Conservation (phyloP, 345 rosid species). For the Mercurialis annua region DNA sequence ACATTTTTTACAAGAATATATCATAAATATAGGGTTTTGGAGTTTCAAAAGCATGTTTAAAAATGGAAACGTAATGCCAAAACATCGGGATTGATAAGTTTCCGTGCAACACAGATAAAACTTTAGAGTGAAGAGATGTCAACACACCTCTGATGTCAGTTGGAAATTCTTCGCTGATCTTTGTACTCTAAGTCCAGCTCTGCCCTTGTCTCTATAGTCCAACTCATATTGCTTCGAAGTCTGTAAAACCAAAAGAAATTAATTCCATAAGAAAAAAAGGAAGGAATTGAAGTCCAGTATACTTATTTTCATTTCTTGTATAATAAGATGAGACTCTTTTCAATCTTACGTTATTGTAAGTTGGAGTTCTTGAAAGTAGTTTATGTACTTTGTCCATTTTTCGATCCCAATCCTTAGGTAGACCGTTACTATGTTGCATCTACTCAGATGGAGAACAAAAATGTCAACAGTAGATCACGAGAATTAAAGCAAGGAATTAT, state of each 20-base stretch:
- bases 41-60: too few species aligned
- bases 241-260: conserved; percentile 27
- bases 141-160: conserved; percentile 63
- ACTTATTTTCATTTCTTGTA: neutral
- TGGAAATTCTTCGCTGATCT: conserved; percentile 90
- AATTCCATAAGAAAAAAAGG: neutral
- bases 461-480: neutral
- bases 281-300: neutral
- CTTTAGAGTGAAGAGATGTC: neutral
- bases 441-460: conserved; percentile 15
- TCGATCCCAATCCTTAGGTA: conserved; percentile 63
- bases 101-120: too few species aligned
- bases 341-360: conserved; percentile 55
- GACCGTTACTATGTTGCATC: conserved; percentile 62
- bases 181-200: conserved; percentile 68
- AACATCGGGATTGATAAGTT: too few species aligned
- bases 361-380: conserved; percentile 63
- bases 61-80: too few species aligned
- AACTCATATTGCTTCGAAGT: conserved; percentile 65
- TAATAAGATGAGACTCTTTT: neutral
- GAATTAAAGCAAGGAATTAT: neutral
- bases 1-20: too few species aligned
- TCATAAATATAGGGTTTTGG: too few species aligned
- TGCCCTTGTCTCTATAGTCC: conserved; percentile 78
- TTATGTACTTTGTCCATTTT: conserved; percentile 55